Base-by-base conservation (phyloP, 495 filamentous ascomycete genomes). In the Podospora pseudoanserina region DNA sequence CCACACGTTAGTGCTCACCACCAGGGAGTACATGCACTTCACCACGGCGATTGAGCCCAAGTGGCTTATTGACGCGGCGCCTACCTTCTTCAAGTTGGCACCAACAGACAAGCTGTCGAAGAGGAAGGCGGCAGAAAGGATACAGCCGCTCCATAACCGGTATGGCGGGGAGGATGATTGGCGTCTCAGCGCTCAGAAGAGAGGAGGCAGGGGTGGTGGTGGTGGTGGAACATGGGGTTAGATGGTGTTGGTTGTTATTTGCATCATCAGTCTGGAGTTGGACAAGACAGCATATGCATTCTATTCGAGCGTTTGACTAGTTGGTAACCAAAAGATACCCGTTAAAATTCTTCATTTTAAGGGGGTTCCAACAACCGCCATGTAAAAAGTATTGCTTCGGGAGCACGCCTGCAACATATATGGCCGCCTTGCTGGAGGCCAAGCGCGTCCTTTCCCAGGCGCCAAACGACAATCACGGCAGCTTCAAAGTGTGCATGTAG, bases 21-120 rank as follows among this genome's bases (percentile, higher is more conserved):
- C 91, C 27, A 93, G 96, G 80, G 95, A 99, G 80, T 99, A 97
- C 79, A 98, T 99, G 95, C 93, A 97, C 68, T 90, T 84, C 74
- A 94, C 91, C 7, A 96, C 92, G 0, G 85, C 85, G 4, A 97
- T 99, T 71, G 95, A 99, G 76, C 94, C 95, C 1, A 97, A 97
- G 69, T 92, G 87, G 87, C 80, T 89, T 30, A 94, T 97, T 11
- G 93, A 96, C 68, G 94, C 93, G 11, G 95, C 95, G 27, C 95
- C 95, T 18, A 97, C 92, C 0, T 98, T 98, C 86, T 99, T 99
- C 86, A 97, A 97, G 84, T 91, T 99, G 9, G 95, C 95, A 60
- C 90, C 92, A 20, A 96, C 90, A 18, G 92, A 96, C 75, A 86
- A 89, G 68, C 80, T 99, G 66, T 93, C 90, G 30, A 97, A 97